Percentiles rank a stretch among this genome's conserved stretches.
phyloP scores from a whole-genome alignment of 1,284 basidiomycete genomes.

The Ustilago xerochloae region DNA sequence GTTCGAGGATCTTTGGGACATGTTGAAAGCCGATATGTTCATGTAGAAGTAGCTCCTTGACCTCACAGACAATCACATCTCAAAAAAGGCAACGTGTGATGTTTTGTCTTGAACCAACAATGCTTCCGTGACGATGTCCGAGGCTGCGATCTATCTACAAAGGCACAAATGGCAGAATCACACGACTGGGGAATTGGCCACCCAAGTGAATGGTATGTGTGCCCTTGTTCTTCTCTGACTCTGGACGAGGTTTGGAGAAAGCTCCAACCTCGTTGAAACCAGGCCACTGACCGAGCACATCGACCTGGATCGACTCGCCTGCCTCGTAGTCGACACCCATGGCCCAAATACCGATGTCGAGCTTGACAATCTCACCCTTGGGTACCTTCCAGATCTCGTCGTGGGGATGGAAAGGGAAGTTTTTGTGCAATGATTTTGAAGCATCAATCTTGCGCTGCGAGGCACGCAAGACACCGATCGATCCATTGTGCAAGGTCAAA shows the following conservation, averaged over 20 bases:
- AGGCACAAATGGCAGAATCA: constrained; percentile 17
- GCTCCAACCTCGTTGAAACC: constrained; percentile 33
- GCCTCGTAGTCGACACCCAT: constrained; percentile 54
- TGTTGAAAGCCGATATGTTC: constrained; percentile 19
- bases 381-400: constrained; percentile 44
- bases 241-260: constrained; percentile 12
- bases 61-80: too few relatives aligned
- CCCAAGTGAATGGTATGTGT: constrained; percentile 10
- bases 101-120: too few relatives aligned
- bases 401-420: constrained; percentile 41
- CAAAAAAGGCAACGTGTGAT: too few relatives aligned
- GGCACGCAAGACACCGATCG: constrained; percentile 56
- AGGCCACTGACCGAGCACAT: constrained; percentile 43
- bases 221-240: constrained; percentile 16
- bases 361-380: constrained; percentile 47
- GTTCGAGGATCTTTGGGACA: constrained; percentile 18
- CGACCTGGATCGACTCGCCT: constrained; percentile 52
- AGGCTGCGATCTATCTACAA: constrained; percentile 2
- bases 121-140: too few relatives aligned
- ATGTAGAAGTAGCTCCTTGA: constrained; percentile 11
- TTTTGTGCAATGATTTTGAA: constrained; percentile 12
- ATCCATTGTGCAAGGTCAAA: constrained; percentile 38
- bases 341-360: constrained; percentile 62
- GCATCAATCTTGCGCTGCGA: constrained; percentile 50
- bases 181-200: constrained; percentile 1